These are phyloP conservation scores for Sclerotinia borealis DNA, from an alignment of 2,329 filamentous ascomycete species.

Conservation along the genomic window DNA sequence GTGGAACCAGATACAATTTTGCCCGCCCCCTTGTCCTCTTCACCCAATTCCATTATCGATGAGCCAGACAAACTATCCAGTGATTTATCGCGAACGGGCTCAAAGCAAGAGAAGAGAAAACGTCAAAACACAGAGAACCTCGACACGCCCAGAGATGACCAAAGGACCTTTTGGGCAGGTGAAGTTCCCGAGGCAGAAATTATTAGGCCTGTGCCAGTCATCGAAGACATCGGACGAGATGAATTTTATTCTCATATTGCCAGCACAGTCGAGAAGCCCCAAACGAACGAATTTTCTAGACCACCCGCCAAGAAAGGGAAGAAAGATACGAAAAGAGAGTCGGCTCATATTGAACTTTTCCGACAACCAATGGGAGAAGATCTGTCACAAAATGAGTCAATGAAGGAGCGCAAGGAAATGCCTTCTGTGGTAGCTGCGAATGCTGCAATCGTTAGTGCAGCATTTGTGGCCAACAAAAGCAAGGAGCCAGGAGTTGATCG, in stretches of 20 bases:
- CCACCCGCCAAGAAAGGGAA: conserved; percentile 35
- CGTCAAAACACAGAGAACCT: conserved; percentile 24
- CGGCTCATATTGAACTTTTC: conserved; percentile 9
- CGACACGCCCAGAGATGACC: conserved; percentile 11
- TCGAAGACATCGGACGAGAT: conserved; percentile 28
- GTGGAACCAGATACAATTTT: not conserved
- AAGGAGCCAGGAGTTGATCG: conserved; percentile 6
- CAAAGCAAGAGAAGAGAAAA: conserved; percentile 33
- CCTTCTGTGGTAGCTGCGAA: conserved; percentile 17
- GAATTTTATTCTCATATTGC: conserved; percentile 30
- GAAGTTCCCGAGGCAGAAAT: conserved; percentile 30
- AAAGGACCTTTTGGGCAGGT: conserved; percentile 28
- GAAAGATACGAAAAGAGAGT: conserved; percentile 34
- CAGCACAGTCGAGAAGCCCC: conserved; percentile 21
- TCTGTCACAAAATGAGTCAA: conserved; percentile 10
- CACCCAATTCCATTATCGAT: not conserved
- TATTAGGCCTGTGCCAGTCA: conserved; percentile 26
- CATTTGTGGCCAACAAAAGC: conserved; percentile 14
- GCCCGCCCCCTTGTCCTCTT: not conserved
- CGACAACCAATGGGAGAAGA: conserved; percentile 10
- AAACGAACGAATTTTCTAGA: conserved; percentile 25
- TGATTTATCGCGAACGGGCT: conserved; percentile 17
- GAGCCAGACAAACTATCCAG: conserved; percentile 3
- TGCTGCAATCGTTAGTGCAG: conserved; percentile 22
- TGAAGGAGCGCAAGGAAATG: conserved; percentile 25